Base-by-base conservation (phyloP, 1,139 yeast species). In the Arxiozyma telluris region DNA sequence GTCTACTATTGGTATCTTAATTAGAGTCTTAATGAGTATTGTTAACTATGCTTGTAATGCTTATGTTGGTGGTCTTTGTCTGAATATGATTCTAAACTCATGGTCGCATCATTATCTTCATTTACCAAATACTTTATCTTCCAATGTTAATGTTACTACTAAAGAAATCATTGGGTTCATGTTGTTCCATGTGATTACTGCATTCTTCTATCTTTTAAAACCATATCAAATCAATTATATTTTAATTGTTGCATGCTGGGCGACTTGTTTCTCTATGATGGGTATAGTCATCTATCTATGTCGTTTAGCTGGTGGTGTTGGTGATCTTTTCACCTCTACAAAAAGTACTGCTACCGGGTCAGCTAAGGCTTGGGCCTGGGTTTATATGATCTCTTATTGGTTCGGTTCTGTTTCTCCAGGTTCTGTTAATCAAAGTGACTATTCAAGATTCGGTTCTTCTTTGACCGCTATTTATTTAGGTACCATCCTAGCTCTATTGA, bases 381-480 rank as follows among this genome's bases (percentile, higher is more conserved):
- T 76, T 23, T 71, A 71, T 53, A 68, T 73, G 59, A 70, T 76
- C 34, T 73, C 75, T 4, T 67, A 73, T 48, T 73, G 78, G 74
- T 73, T 73, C 53, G 77, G 78, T 54, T 66, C 74, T 15, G 79
- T 76, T 27, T 76, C 74, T 44, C 73, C 73, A 18, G 73, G 73
- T 12, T 66, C 72, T 22, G 66, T 65, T 23, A 69, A 67, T 50
- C 73, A 66, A 59, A 64, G 69, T 52, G 73, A 70, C 57, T 70
- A 65, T 50, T 70, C 79, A 42, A 66, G 79, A 59, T 76, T 74
- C 61, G 72, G 77, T 9, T 66, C 70, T 27, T 69, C 68, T 17
- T 60, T 63, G 43, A 61, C 64, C 1, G 69, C 71, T 41, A 66
- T 74, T 30, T 65, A 66, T 61, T 47, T 59, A n/a, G 76, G 76